phyloP scores from a whole-genome alignment of 257 asterid genomes.

The Przewalskia tangutica region DNA sequence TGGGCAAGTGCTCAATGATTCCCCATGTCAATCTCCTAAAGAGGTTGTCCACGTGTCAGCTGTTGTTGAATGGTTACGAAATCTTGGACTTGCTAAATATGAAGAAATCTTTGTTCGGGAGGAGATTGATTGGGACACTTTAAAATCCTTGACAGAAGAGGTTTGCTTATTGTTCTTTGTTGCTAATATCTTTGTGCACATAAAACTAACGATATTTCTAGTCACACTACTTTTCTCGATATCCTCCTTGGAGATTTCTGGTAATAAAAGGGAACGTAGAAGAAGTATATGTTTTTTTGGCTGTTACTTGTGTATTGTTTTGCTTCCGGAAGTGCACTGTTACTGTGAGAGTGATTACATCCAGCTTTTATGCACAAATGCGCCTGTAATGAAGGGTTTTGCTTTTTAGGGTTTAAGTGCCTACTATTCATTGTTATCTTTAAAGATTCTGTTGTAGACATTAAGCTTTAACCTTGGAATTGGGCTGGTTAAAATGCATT shows the following conservation, averaged over 20 bases:
- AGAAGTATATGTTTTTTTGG: neutral
- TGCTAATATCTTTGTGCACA: neutral
- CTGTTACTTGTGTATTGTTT: neutral
- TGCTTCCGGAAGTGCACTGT: neutral
- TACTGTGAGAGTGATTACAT: neutral
- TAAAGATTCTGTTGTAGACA: neutral
- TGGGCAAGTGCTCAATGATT: constrained; percentile 56
- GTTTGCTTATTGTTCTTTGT: constrained; percentile 20
- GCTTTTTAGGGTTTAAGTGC: neutral
- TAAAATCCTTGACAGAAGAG: constrained; percentile 84
- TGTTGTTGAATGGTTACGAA: constrained; percentile 62
- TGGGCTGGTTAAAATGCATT: neutral
- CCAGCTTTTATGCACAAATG: neutral
- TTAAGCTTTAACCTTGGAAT: neutral
- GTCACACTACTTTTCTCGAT: neutral
- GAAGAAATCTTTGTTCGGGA: constrained; percentile 60
- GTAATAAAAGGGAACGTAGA: neutral
- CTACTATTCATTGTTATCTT: neutral
- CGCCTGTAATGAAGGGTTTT: neutral
- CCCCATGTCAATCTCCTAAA: constrained; percentile 39
- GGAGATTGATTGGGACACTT: constrained; percentile 82
- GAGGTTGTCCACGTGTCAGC: constrained; percentile 32
- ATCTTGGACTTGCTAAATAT: constrained; percentile 69
- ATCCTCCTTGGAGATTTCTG: neutral
- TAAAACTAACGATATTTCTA: neutral